A percentile compares a stretch with the other conserved stretches of the same genome.
Conservation (phyloP, 768 basidiomycete species). For the Hypsizygus marmoreus region DNA sequence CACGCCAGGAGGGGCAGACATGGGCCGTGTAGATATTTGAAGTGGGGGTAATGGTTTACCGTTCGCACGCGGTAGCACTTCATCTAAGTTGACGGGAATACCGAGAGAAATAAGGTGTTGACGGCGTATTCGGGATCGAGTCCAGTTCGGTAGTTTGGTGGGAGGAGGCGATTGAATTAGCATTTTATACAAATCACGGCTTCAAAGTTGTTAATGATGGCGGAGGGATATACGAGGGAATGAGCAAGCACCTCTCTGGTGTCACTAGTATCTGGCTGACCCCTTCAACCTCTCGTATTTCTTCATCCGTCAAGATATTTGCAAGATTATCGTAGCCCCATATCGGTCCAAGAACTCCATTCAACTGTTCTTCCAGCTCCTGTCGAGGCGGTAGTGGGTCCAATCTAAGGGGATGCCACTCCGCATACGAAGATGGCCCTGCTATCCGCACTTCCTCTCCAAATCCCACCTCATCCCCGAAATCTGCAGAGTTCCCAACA, state of each 20-base stretch:
- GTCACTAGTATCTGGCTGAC: conserved; percentile 76
- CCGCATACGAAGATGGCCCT: conserved; percentile 40
- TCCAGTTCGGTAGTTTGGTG: conserved; percentile 91
- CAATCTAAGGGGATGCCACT: conserved; percentile 65
- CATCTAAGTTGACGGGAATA: conserved; percentile 93
- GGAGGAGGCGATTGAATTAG: conserved; percentile 73
- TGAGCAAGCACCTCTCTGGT: conserved; percentile 65
- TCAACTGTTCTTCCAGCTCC: conserved; percentile 62
- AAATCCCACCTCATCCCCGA: conserved; percentile 38
- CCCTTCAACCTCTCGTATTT: conserved; percentile 79
- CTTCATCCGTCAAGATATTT: conserved; percentile 63
- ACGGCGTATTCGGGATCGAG: conserved; percentile 84
- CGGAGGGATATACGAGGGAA: conserved; percentile 3
- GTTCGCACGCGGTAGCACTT: conserved; percentile 72
- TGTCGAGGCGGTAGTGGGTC: conserved; percentile 62
- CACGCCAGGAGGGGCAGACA: conserved; percentile 75
- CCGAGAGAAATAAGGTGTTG: conserved; percentile 91
- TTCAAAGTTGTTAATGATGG: conserved; percentile 32
- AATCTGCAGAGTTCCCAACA: conserved; percentile 29
- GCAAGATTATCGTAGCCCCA: conserved; percentile 58
- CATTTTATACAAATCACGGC: conserved; percentile 77
- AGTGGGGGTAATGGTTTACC: conserved; percentile 74
- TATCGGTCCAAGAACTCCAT: conserved; percentile 65
- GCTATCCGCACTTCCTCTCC: conserved; percentile 39
- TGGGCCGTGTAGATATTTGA: conserved; percentile 80